A percentile compares a stretch with the other conserved stretches of the same genome.
phyloP scores from a whole-genome alignment of 2,329 filamentous ascomycete genomes.

The Sphaceloma murrayae region DNA sequence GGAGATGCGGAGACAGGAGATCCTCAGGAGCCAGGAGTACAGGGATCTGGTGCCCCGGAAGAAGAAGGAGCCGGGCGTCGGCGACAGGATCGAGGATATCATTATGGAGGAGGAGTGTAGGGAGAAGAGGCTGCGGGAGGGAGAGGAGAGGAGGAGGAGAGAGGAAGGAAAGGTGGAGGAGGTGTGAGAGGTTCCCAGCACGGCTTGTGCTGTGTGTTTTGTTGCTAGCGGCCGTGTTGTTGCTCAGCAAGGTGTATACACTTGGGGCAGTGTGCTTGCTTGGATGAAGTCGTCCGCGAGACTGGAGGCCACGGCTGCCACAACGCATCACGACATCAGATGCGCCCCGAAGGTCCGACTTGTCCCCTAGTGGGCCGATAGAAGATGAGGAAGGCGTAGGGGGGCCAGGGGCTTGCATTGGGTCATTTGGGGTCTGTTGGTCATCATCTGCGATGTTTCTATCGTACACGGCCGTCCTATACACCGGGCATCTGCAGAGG shows the following conservation, averaged over 20 bases:
- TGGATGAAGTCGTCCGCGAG: too few relatives aligned
- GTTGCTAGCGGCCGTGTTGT: too few relatives aligned
- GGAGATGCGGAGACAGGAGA: conserved; percentile 12
- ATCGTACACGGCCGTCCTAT: too few relatives aligned
- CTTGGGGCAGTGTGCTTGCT: too few relatives aligned
- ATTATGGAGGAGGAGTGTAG: conserved; percentile 3
- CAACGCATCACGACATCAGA: too few relatives aligned
- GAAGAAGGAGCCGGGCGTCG: conserved; percentile 11
- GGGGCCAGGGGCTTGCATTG: too few relatives aligned
- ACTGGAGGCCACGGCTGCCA: background rate
- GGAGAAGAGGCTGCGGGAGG: conserved; percentile 6
- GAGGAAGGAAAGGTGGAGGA: background rate
- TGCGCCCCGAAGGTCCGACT: too few relatives aligned
- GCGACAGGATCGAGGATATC: conserved; percentile 13
- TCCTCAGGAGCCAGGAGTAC: conserved; percentile 1
- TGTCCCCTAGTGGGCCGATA: too few relatives aligned
- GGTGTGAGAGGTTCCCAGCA: conserved; percentile 2
- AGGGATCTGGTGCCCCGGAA: conserved; percentile 13
- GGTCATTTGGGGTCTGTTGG: too few relatives aligned
- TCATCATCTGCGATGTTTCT: background rate
- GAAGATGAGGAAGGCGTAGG: too few relatives aligned
- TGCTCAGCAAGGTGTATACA: too few relatives aligned
- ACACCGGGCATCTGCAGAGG: conserved; percentile 29
- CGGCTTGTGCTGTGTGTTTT: too few relatives aligned
- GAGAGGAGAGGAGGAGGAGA: conserved; percentile 4